These are phyloP conservation scores for Huntiella savannae DNA, from an alignment of 2,329 filamentous ascomycete genomes.

Conservation along the genomic window DNA sequence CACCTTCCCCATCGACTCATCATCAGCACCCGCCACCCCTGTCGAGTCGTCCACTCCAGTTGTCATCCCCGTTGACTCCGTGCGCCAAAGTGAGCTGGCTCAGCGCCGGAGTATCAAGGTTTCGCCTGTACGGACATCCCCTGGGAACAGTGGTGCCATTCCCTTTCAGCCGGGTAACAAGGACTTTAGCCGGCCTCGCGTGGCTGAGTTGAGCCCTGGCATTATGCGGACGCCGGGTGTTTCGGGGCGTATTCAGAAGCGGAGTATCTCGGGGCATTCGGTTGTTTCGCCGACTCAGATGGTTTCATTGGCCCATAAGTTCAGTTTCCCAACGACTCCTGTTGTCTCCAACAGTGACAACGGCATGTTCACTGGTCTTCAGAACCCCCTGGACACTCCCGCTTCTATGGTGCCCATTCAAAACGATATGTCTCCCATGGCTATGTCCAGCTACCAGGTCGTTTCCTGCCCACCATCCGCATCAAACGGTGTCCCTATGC, in stretches of 20 bases:
- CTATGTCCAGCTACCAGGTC: not conserved
- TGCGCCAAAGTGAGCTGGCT: not conserved
- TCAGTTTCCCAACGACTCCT: not conserved
- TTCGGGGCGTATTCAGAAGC: conserved; percentile 1
- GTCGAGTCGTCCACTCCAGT: not conserved
- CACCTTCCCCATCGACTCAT: conserved; percentile 11
- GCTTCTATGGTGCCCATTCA: not conserved
- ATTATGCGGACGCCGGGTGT: not conserved
- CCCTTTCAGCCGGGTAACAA: not conserved
- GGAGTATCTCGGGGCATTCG: not conserved
- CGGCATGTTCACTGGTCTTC: not conserved
- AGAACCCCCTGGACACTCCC: not conserved
- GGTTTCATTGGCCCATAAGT: not conserved
- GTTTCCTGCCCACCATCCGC: not conserved
- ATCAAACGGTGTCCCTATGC: not conserved
- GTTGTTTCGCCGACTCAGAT: not conserved
- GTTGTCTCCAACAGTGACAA: not conserved
- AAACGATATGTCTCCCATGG: conserved; percentile 1
- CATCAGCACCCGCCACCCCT: not conserved
- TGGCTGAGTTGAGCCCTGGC: not conserved
- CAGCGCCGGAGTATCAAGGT: not conserved
- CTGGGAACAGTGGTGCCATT: not conserved
- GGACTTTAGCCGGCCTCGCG: not conserved
- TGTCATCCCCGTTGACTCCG: not conserved
- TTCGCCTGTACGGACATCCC: not conserved